Percentiles rank a stretch among this genome's conserved stretches.
These are phyloP conservation scores for Sanghuangporus sanghuang DNA, from an alignment of 1,284 basidiomycete species.

Conservation along the genomic window DNA sequence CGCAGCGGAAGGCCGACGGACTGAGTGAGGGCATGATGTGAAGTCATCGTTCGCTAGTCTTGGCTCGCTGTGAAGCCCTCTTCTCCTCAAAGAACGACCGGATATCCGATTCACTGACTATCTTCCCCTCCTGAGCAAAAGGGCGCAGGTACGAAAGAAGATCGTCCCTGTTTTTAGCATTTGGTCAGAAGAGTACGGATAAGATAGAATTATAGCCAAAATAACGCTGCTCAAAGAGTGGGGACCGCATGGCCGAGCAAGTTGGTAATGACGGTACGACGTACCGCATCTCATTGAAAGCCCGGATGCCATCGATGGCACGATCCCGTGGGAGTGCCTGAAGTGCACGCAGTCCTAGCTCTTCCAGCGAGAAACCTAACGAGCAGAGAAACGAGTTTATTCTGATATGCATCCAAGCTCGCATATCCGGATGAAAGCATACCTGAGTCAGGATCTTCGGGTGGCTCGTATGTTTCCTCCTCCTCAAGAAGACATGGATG, in stretches of 20 bases:
- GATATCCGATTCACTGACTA: slow-evolving; percentile 72
- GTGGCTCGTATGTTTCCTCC: slow-evolving; percentile 77
- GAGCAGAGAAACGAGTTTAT: slow-evolving; percentile 31
- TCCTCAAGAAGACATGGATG: slow-evolving; percentile 62
- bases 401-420: not conserved
- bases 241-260: not conserved
- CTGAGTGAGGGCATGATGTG: not conserved
- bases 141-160: slow-evolving; percentile 69
- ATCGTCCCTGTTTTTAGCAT: slow-evolving; percentile 48
- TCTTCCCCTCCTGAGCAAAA: slow-evolving; percentile 70
- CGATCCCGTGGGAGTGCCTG: slow-evolving; percentile 64
- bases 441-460: slow-evolving; percentile 78
- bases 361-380: slow-evolving; percentile 56
- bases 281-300: slow-evolving; percentile 75
- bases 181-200: not conserved
- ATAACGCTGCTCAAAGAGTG: not conserved
- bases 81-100: slow-evolving; percentile 58
- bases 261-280: slow-evolving; percentile 20
- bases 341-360: slow-evolving; percentile 73
- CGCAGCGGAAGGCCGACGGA: not conserved
- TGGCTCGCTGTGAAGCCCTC: slow-evolving; percentile 13
- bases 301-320: slow-evolving; percentile 74
- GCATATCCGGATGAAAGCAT: slow-evolving; percentile 15
- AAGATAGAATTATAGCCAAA: not conserved
- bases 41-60: not conserved